Conservation (phyloP, 768 basidiomycete genomes). For the Lactarius sanguifluus region DNA sequence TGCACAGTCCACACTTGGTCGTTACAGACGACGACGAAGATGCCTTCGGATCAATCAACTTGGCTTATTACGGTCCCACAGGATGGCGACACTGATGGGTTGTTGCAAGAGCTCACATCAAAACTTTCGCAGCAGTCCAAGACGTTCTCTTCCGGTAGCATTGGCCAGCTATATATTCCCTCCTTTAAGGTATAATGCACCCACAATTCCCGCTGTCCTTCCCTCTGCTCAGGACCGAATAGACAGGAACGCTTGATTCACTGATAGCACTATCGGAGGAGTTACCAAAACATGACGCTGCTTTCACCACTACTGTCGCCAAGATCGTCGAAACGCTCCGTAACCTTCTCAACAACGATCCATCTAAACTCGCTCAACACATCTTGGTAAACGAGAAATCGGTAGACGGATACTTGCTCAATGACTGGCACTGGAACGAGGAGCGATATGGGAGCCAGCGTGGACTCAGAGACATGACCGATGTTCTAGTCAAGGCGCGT, state of each 20-base stretch:
- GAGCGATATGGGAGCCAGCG: constrained; percentile 85
- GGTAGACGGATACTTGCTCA: constrained; percentile 77
- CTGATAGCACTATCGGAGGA: constrained; percentile 89
- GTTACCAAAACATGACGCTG: constrained; percentile 85
- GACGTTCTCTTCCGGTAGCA: constrained; percentile 43
- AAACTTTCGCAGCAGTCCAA: constrained; percentile 64
- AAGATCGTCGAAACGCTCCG: constrained; percentile 94
- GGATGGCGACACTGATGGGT: constrained; percentile 79
- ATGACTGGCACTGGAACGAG: constrained; percentile 90
- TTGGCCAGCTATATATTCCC: constrained; percentile 73
- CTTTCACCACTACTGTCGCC: constrained; percentile 84
- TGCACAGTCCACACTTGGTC: background rate
- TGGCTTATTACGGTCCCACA: constrained; percentile 89
- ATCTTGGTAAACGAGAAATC: constrained; percentile 75
- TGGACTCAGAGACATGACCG: constrained; percentile 80
- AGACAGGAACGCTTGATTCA: constrained; percentile 93
- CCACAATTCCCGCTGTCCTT: background rate
- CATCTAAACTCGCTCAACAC: constrained; percentile 70
- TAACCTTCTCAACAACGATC: constrained; percentile 86
- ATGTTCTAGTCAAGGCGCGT: constrained; percentile 78
- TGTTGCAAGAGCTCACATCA: constrained; percentile 60
- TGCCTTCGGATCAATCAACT: constrained; percentile 96
- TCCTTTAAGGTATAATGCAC: constrained; percentile 77
- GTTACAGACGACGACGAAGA: constrained; percentile 43
- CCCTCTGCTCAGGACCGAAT: constrained; percentile 10